Base-by-base conservation (phyloP, 805 yeast species). In the Wickerhamiella australiensis region DNA sequence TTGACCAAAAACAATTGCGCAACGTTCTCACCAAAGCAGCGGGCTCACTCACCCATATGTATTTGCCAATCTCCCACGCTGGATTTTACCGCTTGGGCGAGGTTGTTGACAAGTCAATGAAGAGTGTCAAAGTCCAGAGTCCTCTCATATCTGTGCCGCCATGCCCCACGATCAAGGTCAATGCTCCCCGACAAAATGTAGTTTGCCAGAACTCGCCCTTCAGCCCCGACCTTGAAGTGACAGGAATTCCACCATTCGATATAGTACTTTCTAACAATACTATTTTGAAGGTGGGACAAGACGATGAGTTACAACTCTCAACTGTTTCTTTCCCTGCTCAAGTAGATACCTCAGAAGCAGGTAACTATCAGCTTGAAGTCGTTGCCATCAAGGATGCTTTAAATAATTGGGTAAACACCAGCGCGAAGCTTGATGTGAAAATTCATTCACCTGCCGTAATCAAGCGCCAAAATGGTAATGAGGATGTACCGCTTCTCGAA, bases 231-330 rank as follows among this genome's bases (percentile, higher is more conserved):
- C 70, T 90, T 27, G 68, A 73, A 1, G 75, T 80, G 1, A 65
- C 69, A 17, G 96, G 97, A 48, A 83, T 86, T 1, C 80, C 90
- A 0, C 97, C 98, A 0, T 64, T 83, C 51, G 74, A 74, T 20
- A 65, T 83, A 31, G 68, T 70, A 38, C 41, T 56, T 1, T 52
- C 51, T 18, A 53, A 52, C 13, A 44, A 35, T 1, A 21, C 47
- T 12, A 15, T 23, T 3, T 12, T 36, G n/a, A 15, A 13, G 3
- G 27, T 37, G 3, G 49, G 49, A 20, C 35, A 27, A 21, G 42
- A 41, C 8, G 31, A 41, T 12, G 12, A 22, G 3, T 6, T 23
- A 9, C 15, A 41, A n/a, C 31, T 41, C 31, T 13, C 29, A 6
- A 33, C 43, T 6, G 11, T 46, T 31, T 3, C 5, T 4, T 15